Evolutionary conservation across 306 rosid genomes (phyloP), one percentile per base, ranked within the genome.

Genomic region (Aeschynomene evenia): DNA sequence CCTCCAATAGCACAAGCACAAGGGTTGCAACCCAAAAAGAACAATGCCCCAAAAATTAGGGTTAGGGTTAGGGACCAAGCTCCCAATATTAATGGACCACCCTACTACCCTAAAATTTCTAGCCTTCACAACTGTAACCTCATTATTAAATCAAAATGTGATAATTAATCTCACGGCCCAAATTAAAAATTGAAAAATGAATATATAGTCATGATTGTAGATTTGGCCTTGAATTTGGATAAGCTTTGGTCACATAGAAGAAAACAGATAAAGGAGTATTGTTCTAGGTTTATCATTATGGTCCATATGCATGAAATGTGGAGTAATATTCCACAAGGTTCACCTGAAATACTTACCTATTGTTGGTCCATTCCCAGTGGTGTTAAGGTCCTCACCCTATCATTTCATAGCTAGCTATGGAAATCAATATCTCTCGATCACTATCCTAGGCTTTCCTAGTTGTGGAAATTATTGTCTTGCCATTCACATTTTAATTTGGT

Each of bases 31-130:
- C 65, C 62, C 66, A 33, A 40, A 49, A 54, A 72, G 63, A 66
- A 22, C 18, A n/a, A n/a, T 59, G 31, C 53, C 65, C 66, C 66
- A 33, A 40, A 50, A 58, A 72, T 1, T 66, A 72, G 67, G 62
- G 22, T 10, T 51, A 26, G 49, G 68, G 34, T 57, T 74, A 51
- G 87, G 88, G 96, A 86, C 96, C 91, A 80, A 36, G 23, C 50
- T 50, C 13, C 24, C 53, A 22, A n/a, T n/a, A n/a, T n/a, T n/a
- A n/a, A 1, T 66, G 96, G 96, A 89, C 96, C 94, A 82, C 77
- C 75, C 72, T 73, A 57, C n/a, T 57, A 11, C 7, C 50, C 56
- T 37, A 37, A 50, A 23, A 48, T 53, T 73, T 64, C 72, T 45
- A 66, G 46, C 39, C 58, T 52, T 58, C 58, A 77, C 83, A 73